These are phyloP conservation scores for Ananas comosus DNA, from an alignment of 176 grass and related monocot species.

Conservation along the genomic window DNA sequence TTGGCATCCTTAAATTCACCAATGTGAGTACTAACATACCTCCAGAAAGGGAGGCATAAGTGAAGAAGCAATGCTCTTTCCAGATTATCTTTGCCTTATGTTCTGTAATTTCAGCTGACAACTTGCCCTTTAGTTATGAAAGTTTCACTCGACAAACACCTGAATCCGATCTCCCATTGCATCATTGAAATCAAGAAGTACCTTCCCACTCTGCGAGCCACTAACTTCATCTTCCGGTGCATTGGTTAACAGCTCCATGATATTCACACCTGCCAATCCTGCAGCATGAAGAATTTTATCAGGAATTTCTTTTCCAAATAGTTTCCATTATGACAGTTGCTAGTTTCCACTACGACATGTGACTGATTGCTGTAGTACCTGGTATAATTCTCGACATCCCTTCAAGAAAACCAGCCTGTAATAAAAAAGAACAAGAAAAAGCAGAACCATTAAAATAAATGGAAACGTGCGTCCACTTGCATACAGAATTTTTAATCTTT, in stretches of 20 bases:
- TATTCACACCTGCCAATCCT: conserved; percentile 82
- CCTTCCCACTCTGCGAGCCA: conserved; percentile 56
- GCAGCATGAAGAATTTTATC: neutral
- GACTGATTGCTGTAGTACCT: conserved; percentile 37
- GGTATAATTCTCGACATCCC: conserved; percentile 76
- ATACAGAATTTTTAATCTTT: neutral
- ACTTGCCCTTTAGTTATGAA: neutral
- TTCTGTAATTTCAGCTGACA: neutral
- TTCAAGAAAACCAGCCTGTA: conserved; percentile 95
- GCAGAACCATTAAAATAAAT: neutral
- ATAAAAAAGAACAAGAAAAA: conserved; percentile 6
- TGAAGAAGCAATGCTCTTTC: neutral
- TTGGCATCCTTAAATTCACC: too few relatives aligned
- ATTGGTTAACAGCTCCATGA: conserved; percentile 74
- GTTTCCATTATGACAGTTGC: neutral
- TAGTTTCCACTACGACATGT: neutral
- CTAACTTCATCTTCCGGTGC: conserved; percentile 37
- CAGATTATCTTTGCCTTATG: neutral
- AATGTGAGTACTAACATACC: too few relatives aligned
- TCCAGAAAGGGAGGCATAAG: too few relatives aligned
- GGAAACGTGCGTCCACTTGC: neutral
- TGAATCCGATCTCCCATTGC: conserved; percentile 72
- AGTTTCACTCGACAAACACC: conserved; percentile 58
- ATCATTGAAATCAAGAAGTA: conserved; percentile 84
- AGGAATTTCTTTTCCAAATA: neutral